Conservation (phyloP, 1,139 yeast species). For the Pichia sp. region DNA sequence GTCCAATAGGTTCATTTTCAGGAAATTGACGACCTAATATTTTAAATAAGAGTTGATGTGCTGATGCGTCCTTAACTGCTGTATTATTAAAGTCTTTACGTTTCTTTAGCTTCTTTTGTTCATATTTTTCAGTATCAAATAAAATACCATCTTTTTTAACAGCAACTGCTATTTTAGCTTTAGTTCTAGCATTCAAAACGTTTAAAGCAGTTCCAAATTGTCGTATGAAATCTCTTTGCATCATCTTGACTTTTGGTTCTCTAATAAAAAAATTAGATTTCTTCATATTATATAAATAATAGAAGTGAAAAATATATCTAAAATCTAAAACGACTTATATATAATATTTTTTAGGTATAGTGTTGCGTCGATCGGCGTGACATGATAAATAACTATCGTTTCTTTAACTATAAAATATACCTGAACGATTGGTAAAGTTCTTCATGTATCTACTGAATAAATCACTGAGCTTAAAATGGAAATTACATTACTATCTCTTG, state of each 20-base stretch:
- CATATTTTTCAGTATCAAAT: constrained; percentile 16
- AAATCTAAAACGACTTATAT: no score
- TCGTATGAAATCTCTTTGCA: constrained; percentile 1
- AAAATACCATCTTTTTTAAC: constrained; percentile 20
- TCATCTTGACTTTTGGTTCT: neutral
- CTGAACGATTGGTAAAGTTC: no score
- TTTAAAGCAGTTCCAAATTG: neutral
- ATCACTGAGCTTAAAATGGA: neutral
- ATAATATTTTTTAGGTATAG: neutral
- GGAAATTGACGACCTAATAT: constrained; percentile 19
- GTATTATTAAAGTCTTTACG: constrained; percentile 18
- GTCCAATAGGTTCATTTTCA: constrained; percentile 17
- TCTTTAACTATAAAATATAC: no score
- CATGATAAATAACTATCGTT: no score
- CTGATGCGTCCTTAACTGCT: constrained; percentile 25
- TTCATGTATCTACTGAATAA: no score
- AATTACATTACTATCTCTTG: neutral
- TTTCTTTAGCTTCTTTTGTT: constrained; percentile 15
- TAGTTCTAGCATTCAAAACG: neutral
- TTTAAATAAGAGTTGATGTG: constrained; percentile 19
- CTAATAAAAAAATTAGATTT: no score
- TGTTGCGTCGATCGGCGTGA: neutral
- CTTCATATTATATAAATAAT: no score
- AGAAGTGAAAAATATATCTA: neutral
- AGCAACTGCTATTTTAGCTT: constrained; percentile 17